Conservation (phyloP, 192 early-diverging fungal species). For the Dispira simplex region DNA sequence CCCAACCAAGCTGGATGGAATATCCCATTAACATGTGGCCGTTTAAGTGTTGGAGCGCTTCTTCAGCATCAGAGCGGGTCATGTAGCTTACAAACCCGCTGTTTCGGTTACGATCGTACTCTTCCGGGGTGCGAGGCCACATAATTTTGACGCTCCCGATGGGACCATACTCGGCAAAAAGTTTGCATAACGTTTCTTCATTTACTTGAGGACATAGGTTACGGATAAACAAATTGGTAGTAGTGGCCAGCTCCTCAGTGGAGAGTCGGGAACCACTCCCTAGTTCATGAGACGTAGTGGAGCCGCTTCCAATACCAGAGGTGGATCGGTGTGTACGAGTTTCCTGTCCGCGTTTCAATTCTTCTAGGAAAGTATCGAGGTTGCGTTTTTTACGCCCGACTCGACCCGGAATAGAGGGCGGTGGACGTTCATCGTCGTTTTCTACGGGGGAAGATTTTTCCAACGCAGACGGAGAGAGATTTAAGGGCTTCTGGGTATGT, state of each 20-base stretch:
- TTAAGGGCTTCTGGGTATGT: no score
- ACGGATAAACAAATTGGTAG: constrained; percentile 76
- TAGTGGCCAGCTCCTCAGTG: constrained; percentile 42
- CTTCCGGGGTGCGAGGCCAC: constrained; percentile 85
- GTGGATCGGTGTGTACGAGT: no score
- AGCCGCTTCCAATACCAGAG: constrained; percentile 6
- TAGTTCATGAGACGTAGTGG: constrained; percentile 9
- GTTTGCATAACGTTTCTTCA: constrained; percentile 53
- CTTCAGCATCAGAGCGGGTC: constrained; percentile 49
- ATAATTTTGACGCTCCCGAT: constrained; percentile 89
- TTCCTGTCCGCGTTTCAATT: constrained; percentile 47
- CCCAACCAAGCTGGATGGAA: constrained; percentile 55
- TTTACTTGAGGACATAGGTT: constrained; percentile 59
- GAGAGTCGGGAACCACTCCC: constrained; percentile 25
- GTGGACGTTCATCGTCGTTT: constrained; percentile 13
- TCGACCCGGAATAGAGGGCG: constrained; percentile 23
- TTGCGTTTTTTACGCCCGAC: constrained; percentile 50
- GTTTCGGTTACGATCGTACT: constrained; percentile 59
- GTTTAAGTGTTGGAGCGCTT: constrained; percentile 58
- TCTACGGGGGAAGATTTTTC: neutral
- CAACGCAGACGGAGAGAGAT: constrained; percentile 12
- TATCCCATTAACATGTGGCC: constrained; percentile 42
- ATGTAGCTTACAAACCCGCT: constrained; percentile 88
- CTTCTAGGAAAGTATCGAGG: constrained; percentile 69
- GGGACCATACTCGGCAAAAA: constrained; percentile 68